Base-by-base conservation (phyloP, 2,329 filamentous ascomycete species). In the Cladophialophora exuberans region DNA sequence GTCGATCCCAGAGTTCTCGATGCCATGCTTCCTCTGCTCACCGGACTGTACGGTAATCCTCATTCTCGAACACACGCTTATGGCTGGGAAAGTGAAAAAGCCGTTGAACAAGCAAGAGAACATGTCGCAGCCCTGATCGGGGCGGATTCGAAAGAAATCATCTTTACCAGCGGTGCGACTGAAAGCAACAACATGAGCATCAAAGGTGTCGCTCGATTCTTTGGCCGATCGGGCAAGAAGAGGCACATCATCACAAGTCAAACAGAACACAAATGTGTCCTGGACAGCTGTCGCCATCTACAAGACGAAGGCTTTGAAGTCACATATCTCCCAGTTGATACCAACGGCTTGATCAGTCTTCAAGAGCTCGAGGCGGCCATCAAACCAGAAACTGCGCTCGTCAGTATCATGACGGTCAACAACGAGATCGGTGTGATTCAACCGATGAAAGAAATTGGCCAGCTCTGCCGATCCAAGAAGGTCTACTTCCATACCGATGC, bases 121-220 rank as follows among this genome's bases (percentile, higher is more conserved):
- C 84, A 97, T 68, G 81, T 97, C 62, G 94, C 94, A 2, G 81
- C 81, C 33, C 82, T 99, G 52, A 94, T 99, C 63, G 93, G 93
- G 22, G 94, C 94, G 23, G 91, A 99, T 70, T 79, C 94, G 4
- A 99, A 99, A 75, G 94, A 99, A 72, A 97, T 99, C 63, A 95
- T 99, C 66, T 97, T 99, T 76, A 99, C 94, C 5, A 97, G 92
- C 67, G 94, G 94, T 52, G 94, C 94, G 13, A 99, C 94, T 0
- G 94, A 99, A 78, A 97, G 91, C 70, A 99, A 99, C 76, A 99
- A 99, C 69, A 99, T 99, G 94, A 96, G 91, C 73, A 90, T 99
- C 77, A 99, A 99, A 77, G 94, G 94, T 61, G 93, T 99, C 6
- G 92, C 94, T 17, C 83, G 93, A 61, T 99, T 99, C 76, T 97